phyloP scores from a whole-genome alignment of 768 basidiomycete species.

The Boletus fagicola region DNA sequence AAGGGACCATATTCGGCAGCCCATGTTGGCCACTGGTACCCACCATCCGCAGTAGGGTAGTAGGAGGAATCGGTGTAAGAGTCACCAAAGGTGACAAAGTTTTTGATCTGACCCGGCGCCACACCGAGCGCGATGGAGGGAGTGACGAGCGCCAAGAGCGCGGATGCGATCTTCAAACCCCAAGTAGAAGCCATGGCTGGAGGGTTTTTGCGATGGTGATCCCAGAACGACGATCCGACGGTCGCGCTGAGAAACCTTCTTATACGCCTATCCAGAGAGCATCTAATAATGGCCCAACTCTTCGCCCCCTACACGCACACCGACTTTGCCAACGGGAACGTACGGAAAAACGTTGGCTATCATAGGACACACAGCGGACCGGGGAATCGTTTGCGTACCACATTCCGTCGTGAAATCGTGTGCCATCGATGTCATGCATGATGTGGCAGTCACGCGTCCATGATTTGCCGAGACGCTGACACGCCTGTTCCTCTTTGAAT shows the following conservation, averaged over 20 bases:
- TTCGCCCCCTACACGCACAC: not conserved
- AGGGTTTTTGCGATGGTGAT: not conserved
- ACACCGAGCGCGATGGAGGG: constrained; percentile 24
- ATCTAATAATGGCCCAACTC: not conserved
- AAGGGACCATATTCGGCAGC: constrained; percentile 54
- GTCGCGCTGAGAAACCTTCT: not conserved
- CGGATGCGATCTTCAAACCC: constrained; percentile 2
- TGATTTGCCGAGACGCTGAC: not conserved
- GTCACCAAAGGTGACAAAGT: constrained; percentile 68
- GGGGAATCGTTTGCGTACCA: not conserved
- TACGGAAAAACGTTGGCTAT: not conserved
- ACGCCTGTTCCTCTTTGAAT: not conserved
- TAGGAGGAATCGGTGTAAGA: constrained; percentile 57
- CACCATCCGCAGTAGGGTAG: constrained; percentile 36
- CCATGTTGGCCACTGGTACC: constrained; percentile 60
- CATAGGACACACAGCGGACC: not conserved
- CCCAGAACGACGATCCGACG: not conserved
- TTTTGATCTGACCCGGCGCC: constrained; percentile 50
- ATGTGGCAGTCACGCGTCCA: not conserved
- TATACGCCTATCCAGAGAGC: not conserved
- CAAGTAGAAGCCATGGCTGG: not conserved
- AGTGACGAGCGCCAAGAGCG: constrained; percentile 12
- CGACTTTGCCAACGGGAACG: not conserved
- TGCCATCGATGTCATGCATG: not conserved
- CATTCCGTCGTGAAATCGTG: not conserved